phyloP scores from a whole-genome alignment of 441 rosid genomes.

The Capsella rubella region DNA sequence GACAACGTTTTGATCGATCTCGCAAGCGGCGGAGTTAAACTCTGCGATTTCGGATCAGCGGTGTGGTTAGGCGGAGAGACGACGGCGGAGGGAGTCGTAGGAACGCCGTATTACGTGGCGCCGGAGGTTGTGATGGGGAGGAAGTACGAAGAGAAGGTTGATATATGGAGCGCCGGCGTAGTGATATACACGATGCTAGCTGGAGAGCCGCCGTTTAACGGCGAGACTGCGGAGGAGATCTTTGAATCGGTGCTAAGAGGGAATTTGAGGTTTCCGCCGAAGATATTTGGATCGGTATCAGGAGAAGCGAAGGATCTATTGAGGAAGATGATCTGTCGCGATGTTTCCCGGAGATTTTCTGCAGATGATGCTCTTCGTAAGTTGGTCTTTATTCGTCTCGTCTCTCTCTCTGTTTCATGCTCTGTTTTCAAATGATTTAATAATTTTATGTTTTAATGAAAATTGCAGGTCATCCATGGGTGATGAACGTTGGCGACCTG shows the following conservation, averaged over 20 bases:
- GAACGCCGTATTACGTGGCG: constrained; percentile 76
- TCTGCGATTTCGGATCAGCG: constrained; percentile 75
- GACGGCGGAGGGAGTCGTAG: constrained; percentile 58
- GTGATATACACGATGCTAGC: constrained; percentile 65
- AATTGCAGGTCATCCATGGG: constrained; percentile 85
- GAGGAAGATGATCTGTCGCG: constrained; percentile 73
- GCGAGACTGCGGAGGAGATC: constrained; percentile 61
- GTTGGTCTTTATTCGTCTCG: constrained; percentile 20
- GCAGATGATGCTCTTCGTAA: constrained; percentile 74
- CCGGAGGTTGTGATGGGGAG: constrained; percentile 74
- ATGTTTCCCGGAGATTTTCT: constrained; percentile 56
- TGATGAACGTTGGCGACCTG: constrained; percentile 60
- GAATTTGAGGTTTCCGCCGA: constrained; percentile 61
- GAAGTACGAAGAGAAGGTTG: constrained; percentile 67
- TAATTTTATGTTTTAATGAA: no score
- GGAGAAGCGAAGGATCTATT: constrained; percentile 60
- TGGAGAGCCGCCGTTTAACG: constrained; percentile 71
- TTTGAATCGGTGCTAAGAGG: constrained; percentile 64
- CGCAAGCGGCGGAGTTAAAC: constrained; percentile 45
- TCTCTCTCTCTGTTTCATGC: constrained; percentile 8
- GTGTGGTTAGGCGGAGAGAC: constrained; percentile 54
- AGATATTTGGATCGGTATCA: constrained; percentile 55
- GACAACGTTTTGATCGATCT: constrained; percentile 62
- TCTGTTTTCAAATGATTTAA: neutral
- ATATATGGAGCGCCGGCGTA: constrained; percentile 74